Evolutionary conservation across 495 filamentous ascomycete genomes (phyloP).

Genomic region (Penicillium ochrochloron): DNA sequence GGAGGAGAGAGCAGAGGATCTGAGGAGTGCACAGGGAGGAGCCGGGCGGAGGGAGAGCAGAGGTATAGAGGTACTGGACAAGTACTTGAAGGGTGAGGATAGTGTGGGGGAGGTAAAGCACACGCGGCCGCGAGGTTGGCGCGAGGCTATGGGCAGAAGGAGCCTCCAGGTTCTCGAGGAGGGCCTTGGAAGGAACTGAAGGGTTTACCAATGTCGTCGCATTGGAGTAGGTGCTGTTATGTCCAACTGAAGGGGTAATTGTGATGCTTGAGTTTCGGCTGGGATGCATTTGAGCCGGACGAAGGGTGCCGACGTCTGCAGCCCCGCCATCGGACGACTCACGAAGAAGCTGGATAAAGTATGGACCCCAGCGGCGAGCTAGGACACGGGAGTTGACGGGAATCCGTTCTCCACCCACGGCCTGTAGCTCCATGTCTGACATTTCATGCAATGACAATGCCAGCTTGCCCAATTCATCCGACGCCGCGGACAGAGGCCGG

Average conservation of each 20-base stretch:
- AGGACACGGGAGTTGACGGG: conserved; percentile 91
- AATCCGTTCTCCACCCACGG: conserved; percentile 85
- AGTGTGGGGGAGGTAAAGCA: conserved; percentile 92
- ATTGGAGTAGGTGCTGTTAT: conserved; percentile 63
- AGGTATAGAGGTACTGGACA: conserved; percentile 91
- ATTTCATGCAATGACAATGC: conserved; percentile 79
- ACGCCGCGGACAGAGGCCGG: conserved; percentile 66
- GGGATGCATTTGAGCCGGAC: conserved; percentile 47
- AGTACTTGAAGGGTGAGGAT: conserved; percentile 84
- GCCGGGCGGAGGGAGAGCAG: conserved; percentile 73
- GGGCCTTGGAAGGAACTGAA: conserved; percentile 49
- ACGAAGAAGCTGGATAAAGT: conserved; percentile 86
- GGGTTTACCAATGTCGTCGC: conserved; percentile 61
- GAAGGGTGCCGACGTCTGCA: conserved; percentile 58
- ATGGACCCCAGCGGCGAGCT: conserved; percentile 88
- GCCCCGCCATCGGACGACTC: conserved; percentile 63
- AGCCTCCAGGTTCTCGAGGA: conserved; percentile 49
- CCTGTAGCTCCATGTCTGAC: conserved; percentile 96
- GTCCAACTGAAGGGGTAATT: conserved; percentile 72
- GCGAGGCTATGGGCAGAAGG: conserved; percentile 58
- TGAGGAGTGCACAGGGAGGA: conserved; percentile 90
- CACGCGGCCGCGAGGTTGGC: conserved; percentile 76
- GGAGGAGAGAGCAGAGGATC: conserved; percentile 91
- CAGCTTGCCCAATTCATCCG: conserved; percentile 83
- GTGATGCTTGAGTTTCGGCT: conserved; percentile 82